These are phyloP conservation scores for Cucurbita pepo DNA, from an alignment of 306 rosid genomes.

Conservation along the genomic window DNA sequence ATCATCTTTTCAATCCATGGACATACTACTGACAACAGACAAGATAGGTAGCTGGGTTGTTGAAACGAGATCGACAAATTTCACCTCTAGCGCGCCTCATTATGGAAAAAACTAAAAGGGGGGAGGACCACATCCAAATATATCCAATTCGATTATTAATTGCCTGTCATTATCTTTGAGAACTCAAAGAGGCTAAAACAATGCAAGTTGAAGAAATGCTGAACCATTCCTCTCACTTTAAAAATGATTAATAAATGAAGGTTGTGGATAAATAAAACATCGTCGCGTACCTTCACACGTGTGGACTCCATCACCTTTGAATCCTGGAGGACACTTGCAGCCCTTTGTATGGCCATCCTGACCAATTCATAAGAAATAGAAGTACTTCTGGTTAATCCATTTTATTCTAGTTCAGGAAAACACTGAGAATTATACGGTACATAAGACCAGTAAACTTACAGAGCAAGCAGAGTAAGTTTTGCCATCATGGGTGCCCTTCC, in stretches of 20 bases:
- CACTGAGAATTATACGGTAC: not conserved
- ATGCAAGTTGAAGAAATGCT: not conserved
- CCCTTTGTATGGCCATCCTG: constrained; percentile 64
- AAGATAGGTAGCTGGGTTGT: not conserved
- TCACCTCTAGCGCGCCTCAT: not conserved
- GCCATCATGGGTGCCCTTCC: constrained; percentile 44
- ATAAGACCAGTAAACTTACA: constrained; percentile 29
- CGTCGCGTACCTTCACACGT: constrained; percentile 59
- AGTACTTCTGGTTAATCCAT: not conserved
- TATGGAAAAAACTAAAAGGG: not conserved
- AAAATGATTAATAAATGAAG: not conserved
- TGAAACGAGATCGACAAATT: not conserved
- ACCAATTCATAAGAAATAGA: constrained; percentile 5
- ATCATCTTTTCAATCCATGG: not conserved
- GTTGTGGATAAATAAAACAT: not conserved
- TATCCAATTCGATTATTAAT: not conserved
- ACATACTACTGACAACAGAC: not conserved
- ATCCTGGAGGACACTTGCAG: constrained; percentile 81
- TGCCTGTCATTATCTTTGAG: not conserved
- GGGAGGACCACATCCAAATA: not conserved
- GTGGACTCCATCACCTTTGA: constrained; percentile 64
- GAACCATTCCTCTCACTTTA: not conserved
- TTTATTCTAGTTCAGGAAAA: not conserved
- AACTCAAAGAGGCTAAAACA: not conserved
- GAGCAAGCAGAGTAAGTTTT: constrained; percentile 64